Base-by-base conservation (phyloP, 1,284 basidiomycete genomes). In the Mixia osmundae region DNA sequence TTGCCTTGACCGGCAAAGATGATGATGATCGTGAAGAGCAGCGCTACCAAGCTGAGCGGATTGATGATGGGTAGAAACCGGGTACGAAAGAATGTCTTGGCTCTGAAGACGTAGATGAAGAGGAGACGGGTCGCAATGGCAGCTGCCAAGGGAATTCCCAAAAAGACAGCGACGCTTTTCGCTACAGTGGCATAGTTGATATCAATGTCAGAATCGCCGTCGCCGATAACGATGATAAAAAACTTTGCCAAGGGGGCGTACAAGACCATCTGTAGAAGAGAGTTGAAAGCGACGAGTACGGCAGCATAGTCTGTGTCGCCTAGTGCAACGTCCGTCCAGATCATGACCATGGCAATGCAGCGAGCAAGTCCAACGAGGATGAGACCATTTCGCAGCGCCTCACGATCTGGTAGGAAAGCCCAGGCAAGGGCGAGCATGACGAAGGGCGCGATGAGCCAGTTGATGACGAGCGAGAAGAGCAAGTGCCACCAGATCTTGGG, bases 381-480 rank as follows among this genome's bases (percentile, higher is more conserved):
- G 24, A 71, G 62, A 5, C 69, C 64, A 0, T 55, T 58, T 2
- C 57, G 42, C 39, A 57, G 38, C 20, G 28, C 36, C 18, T 22
- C 28, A 21, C 14, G 28, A 38, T 83, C 79, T 0, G 78, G 79
- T 1, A 87, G 62, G 2, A 76, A 76, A 0, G 76, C 77, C 75
- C 76, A 83, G 2, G 79, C 77, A 20, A 80, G 52, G 0, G 60
- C 78, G 5, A 82, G 66, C 80, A 85, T 87, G 26, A 82, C 30
- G 16, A 58, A 50, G 1, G 49, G 49, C 5, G 10, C 77, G 12
- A 78, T 43, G 41, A 83, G 61, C 82, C 79, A 85, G 53, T 85
- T 83, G 36, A 85, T 59, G 20, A 73, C 32, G 26, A 85, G 48
- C 2, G 74, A 77, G 24, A 85, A 60, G 7, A 54, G 57, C 42